Evolutionary conservation across 139 green algal species (phyloP).

Genomic region (Dunaliella sp.): DNA sequence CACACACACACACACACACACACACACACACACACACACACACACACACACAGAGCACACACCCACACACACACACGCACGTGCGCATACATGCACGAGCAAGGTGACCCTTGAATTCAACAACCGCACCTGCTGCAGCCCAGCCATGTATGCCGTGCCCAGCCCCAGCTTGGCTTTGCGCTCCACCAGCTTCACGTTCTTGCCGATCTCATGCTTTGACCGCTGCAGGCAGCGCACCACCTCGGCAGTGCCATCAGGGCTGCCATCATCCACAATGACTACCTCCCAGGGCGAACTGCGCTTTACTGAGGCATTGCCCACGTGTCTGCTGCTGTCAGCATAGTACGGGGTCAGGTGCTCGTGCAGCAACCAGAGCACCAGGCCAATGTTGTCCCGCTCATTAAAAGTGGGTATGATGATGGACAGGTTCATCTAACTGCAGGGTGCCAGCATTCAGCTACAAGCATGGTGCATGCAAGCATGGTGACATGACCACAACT

Average conservation of each 20-base stretch:
- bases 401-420: slow-evolving; percentile 98
- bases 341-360: slow-evolving; percentile 45
- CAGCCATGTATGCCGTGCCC: slow-evolving; percentile 53
- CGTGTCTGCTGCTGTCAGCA: not conserved
- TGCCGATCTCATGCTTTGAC: not conserved
- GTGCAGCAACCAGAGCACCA: slow-evolving; percentile 82
- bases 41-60: not conserved
- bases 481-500: too few species aligned
- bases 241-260: slow-evolving; percentile 88
- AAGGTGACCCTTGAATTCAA: not conserved
- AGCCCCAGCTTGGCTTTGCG: slow-evolving; percentile 80
- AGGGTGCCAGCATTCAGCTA: too few species aligned
- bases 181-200: slow-evolving; percentile 43
- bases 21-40: too few species aligned
- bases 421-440: too few species aligned
- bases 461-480: too few species aligned
- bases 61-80: not conserved
- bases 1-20: not conserved
- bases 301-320: not conserved
- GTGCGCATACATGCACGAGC: not conserved
- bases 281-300: slow-evolving; percentile 62
- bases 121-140: slow-evolving; percentile 19
- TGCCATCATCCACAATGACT: slow-evolving; percentile 92
- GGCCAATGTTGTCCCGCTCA: slow-evolving; percentile 86
- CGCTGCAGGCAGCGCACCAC: slow-evolving; percentile 41